These are phyloP conservation scores for Penicillium sp. DNA, from an alignment of 2,329 filamentous ascomycete species.

Conservation along the genomic window DNA sequence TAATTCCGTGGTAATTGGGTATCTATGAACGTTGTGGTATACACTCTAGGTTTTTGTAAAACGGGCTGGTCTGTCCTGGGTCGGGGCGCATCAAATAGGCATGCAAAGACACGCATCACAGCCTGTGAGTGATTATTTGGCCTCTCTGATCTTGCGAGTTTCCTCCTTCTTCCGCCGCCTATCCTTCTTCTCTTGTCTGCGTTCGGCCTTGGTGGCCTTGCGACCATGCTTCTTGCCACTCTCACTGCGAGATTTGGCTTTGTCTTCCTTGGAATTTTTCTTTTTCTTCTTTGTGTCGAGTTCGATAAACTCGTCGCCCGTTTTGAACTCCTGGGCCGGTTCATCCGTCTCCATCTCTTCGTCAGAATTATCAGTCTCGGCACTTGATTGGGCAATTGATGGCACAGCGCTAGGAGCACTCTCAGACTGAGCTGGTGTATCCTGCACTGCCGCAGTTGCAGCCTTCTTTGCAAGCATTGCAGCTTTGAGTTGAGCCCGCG, in stretches of 20 bases:
- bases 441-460: conserved; percentile 28
- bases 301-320: neutral
- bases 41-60: neutral
- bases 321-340: conserved; percentile 7
- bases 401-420: conserved; percentile 12
- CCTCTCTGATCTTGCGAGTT: conserved; percentile 37
- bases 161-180: conserved; percentile 48
- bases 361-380: conserved; percentile 24
- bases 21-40: conserved; percentile 4
- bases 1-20: conserved; percentile 1
- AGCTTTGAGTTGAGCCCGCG: conserved; percentile 54
- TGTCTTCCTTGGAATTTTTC: conserved; percentile 20
- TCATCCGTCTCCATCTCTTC: conserved; percentile 17
- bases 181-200: conserved; percentile 33
- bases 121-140: conserved; percentile 19
- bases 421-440: conserved; percentile 24
- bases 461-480: conserved; percentile 47
- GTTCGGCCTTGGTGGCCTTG: conserved; percentile 34
- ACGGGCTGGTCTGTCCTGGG: neutral
- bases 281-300: conserved; percentile 30
- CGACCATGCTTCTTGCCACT: conserved; percentile 28
- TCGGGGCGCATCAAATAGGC: neutral
- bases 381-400: conserved; percentile 24
- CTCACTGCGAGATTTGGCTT: conserved; percentile 35
- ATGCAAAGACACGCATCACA: neutral